Base-by-base conservation (phyloP, 108 stramenopile genomes). In the Seminavis robusta region DNA sequence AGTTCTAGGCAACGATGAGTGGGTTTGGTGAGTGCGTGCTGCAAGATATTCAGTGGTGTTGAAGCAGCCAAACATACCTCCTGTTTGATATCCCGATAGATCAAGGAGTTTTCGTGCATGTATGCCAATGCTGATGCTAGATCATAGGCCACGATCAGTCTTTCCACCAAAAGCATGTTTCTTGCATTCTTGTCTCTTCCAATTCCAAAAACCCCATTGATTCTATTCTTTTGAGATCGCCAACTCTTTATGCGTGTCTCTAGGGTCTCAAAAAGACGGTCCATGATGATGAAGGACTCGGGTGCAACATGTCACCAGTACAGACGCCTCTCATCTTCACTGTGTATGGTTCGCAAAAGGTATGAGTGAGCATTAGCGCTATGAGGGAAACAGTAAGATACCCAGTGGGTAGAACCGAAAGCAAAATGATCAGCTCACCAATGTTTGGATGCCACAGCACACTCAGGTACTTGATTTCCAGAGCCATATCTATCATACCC, bases 81-180 rank as follows among this genome's bases (percentile, higher is more conserved):
- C 16, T 61, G 74, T 50, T 75, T 75, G 52, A 86, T 66, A 52
- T 88, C 87, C 32, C 87, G 77, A 57, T 84, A 88, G 33, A 88
- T 83, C 59, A 88, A 71, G 33, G 73, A 79, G 34, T 60, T 23
- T 10, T 50, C 51, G 34, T 81, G 80, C 40, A 81, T 69, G 54
- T 81, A 81, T 15, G 45, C 46, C 46, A 81, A 32, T 1, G 77
- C 81, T 37, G 61, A 33, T 5, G 74, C 70, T 11, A 82, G 28
- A 61, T 82, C 81, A 65, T 79, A 79, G 5, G 76, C 72, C 21
- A 67, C 65, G 26, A 59, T 45, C 48, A 82, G 43, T 29, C 74
- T 59, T 19, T 61, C 64, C 2, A 59, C 33, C 61, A 65, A 47
- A 11, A 74, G 40, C 21, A 69, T 52, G 52, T 39, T 17, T 27